Conservation (phyloP, 495 filamentous ascomycete species). For the Monascus purpureus region DNA sequence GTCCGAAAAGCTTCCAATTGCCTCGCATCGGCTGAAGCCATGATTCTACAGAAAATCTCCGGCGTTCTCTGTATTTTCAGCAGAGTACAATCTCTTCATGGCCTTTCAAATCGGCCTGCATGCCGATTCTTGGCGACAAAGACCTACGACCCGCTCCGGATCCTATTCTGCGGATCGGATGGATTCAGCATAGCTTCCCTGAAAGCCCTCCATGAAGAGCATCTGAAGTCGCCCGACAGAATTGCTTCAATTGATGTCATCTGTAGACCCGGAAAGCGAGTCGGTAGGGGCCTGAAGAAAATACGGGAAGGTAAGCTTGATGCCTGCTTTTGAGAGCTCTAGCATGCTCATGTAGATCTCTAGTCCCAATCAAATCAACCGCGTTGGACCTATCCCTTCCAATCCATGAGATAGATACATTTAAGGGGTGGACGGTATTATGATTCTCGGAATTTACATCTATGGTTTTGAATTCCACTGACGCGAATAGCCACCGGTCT, state of each 20-base stretch:
- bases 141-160: conserved; percentile 52
- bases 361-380: conserved; percentile 61
- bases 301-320: conserved; percentile 58
- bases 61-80: conserved; percentile 13
- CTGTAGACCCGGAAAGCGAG: conserved; percentile 59
- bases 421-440: conserved; percentile 64
- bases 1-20: too few relatives aligned
- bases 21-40: too few relatives aligned
- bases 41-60: conserved; percentile 12
- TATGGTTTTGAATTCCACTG: conserved; percentile 7
- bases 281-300: conserved; percentile 57
- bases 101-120: conserved; percentile 8
- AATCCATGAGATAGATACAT: conserved; percentile 63
- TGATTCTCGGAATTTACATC: neutral
- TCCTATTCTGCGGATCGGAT: conserved; percentile 93
- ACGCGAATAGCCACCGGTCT: conserved; percentile 38
- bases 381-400: conserved; percentile 48
- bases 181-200: conserved; percentile 77
- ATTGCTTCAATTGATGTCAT: conserved; percentile 83
- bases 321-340: too few relatives aligned
- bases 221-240: conserved; percentile 32
- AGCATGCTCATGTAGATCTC: conserved; percentile 3
- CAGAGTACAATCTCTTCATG: conserved; percentile 1
- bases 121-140: conserved; percentile 18
- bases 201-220: conserved; percentile 50